Base-by-base conservation (phyloP, 2,329 filamentous ascomycete genomes). In the Fonsecaea multimorphosa region DNA sequence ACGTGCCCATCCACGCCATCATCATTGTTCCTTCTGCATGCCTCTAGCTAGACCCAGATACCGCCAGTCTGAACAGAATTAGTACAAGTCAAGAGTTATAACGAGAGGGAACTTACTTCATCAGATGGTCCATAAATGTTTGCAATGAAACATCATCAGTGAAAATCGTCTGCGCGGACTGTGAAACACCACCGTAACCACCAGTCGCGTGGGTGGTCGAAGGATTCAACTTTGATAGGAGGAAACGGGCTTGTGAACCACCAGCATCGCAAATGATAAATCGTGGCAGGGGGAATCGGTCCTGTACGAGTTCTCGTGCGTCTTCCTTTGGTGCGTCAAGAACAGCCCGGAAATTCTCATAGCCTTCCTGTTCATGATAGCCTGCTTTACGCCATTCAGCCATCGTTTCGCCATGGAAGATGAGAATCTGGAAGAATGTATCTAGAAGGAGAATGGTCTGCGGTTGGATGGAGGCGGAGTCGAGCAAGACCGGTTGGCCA, bases 191-290 rank as follows among this genome's bases (percentile, higher is more conserved):
- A 63, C 95, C 95, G 75, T 97, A 98, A 12, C 91, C 91, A 60
- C 92, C 92, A 0, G 91, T 93, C 0, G 95, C 97, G 78, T 99
- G 95, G 14, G 95, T 99, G 3, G 95, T 99, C 1, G 92, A 96
- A 0, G 95, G 95, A 80, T 99, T 99, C 66, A 99, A 87, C 82
- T 99, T 99, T 46, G 93, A 96, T 52, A 99, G 84, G 64, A 99
- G 81, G 86, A 99, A 99, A 81, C 95, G 92, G 58, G 95, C 95
- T 77, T 99, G 95, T 0, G 95, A 98, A 61, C 95, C 95, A 71
- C 95, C 95, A n/a, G 94, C 93, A 77, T 99, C 95, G 74, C 95
- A 99, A 60, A 99, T 93, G 75, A 99, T 97, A 83, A 99, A 99
- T 66, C 95, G 91, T 22, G 95, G 95, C 4, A 99, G 86, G n/a